Percentiles rank a stretch among this genome's conserved stretches.
phyloP scores from a whole-genome alignment of 225 moss, liverwort and hornwort genomes.

The Rhytidiadelphus loreus region DNA sequence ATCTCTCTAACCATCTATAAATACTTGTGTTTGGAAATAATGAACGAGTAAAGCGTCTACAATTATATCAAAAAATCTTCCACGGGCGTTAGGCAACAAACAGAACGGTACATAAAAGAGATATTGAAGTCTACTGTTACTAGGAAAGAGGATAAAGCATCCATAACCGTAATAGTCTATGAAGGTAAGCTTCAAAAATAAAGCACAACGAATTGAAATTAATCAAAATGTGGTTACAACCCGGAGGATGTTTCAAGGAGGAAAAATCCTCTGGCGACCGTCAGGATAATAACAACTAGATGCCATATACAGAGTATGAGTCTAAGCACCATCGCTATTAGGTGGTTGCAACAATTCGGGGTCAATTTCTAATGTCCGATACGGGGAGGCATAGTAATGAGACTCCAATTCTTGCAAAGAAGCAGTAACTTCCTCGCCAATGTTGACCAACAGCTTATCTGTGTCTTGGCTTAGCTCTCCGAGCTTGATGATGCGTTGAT shows the following conservation, averaged over 20 bases:
- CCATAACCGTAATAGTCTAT: not conserved
- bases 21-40: not conserved
- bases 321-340: conserved; percentile 20
- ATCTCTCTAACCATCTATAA: not conserved
- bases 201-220: not conserved
- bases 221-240: not conserved
- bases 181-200: not conserved
- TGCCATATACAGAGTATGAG: not conserved
- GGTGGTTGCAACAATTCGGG: conserved; percentile 12
- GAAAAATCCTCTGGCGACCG: not conserved
- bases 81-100: not conserved
- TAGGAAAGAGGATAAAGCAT: not conserved
- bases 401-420: conserved; percentile 79
- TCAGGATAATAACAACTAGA: not conserved
- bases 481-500: conserved; percentile 82
- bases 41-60: not conserved
- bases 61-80: not conserved
- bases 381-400: conserved; percentile 66
- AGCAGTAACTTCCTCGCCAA: conserved; percentile 70
- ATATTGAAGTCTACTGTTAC: not conserved
- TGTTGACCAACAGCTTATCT: conserved; percentile 65
- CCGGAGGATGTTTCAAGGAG: not conserved
- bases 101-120: not conserved
- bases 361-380: conserved; percentile 29
- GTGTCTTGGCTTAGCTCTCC: conserved; percentile 71